phyloP scores from a whole-genome alignment of 139 green algal species.

The Chlorella sp. region DNA sequence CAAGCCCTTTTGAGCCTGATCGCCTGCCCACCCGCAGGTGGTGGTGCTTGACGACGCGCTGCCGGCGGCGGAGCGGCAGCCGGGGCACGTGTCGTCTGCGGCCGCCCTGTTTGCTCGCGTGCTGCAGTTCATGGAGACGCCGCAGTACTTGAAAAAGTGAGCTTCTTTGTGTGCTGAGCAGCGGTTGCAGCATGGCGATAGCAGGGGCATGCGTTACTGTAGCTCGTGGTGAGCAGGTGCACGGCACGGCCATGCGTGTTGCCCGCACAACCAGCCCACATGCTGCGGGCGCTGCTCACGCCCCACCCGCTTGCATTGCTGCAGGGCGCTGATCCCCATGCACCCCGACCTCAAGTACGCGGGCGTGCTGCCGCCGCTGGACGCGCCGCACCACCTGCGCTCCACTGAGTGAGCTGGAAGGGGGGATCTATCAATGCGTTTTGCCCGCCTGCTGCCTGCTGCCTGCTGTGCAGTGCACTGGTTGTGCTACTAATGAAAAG shows the following conservation, averaged over 20 bases:
- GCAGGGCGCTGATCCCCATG: constrained; percentile 67
- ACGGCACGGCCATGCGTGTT: no score
- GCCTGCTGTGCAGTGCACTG: no score
- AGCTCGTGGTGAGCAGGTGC: no score
- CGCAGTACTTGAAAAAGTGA: constrained; percentile 84
- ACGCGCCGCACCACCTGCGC: constrained; percentile 89
- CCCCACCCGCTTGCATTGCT: background rate
- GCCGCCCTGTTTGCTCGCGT: constrained; percentile 80
- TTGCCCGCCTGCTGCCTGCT: no score
- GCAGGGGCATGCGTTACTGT: no score
- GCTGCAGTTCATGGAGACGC: constrained; percentile 89
- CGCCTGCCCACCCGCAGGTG: constrained; percentile 27
- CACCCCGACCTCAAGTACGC: constrained; percentile 68
- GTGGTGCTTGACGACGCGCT: constrained; percentile 77
- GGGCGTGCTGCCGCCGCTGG: constrained; percentile 78
- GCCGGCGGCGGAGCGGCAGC: background rate
- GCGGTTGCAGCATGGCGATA: no score
- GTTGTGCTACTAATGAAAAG: no score
- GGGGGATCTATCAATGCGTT: no score
- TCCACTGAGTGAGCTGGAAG: constrained; percentile 61
- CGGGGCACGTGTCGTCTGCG: constrained; percentile 43
- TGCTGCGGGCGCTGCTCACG: no score
- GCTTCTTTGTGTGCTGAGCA: background rate
- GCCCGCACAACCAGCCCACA: no score
- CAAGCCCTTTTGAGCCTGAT: background rate